These are phyloP conservation scores for Cladochytrium replicatum DNA, from an alignment of 192 early-diverging fungal species.

Conservation along the genomic window DNA sequence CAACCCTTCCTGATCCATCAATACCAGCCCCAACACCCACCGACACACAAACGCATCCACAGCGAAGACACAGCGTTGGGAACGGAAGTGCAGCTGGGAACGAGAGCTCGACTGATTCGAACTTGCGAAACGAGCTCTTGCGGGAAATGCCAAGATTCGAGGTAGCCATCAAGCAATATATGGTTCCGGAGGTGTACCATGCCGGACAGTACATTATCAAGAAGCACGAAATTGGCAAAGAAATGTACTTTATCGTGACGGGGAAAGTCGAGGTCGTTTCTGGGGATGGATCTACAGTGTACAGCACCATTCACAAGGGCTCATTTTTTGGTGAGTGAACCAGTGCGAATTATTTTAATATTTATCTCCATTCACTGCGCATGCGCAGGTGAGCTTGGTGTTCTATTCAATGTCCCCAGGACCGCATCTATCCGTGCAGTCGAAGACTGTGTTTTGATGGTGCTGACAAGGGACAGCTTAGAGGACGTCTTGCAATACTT, in stretches of 20 bases:
- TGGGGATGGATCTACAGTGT: constrained; percentile 22
- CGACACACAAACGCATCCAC: no score
- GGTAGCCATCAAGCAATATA: constrained; percentile 19
- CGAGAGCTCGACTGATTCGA: not conserved
- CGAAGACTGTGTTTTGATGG: constrained; percentile 29
- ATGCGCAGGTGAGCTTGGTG: constrained; percentile 30
- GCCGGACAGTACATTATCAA: constrained; percentile 28
- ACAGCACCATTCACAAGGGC: constrained; percentile 26
- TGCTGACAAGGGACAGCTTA: constrained; percentile 24
- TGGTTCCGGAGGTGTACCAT: constrained; percentile 23
- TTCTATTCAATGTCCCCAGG: constrained; percentile 35
- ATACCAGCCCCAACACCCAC: no score
- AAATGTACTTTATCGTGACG: constrained; percentile 36
- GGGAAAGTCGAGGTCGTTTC: constrained; percentile 36
- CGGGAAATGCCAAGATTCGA: constrained; percentile 35
- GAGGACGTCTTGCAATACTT: constrained; percentile 22
- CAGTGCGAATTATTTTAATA: not conserved
- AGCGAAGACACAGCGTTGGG: no score
- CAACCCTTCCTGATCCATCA: no score
- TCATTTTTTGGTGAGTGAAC: constrained; percentile 34
- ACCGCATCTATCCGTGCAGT: constrained; percentile 36
- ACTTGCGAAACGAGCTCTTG: no score
- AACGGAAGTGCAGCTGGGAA: not conserved
- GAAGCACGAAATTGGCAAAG: constrained; percentile 30
- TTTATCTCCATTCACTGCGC: not conserved